Base-by-base conservation (phyloP, 805 yeast species). In the Clavispora asparagi region DNA sequence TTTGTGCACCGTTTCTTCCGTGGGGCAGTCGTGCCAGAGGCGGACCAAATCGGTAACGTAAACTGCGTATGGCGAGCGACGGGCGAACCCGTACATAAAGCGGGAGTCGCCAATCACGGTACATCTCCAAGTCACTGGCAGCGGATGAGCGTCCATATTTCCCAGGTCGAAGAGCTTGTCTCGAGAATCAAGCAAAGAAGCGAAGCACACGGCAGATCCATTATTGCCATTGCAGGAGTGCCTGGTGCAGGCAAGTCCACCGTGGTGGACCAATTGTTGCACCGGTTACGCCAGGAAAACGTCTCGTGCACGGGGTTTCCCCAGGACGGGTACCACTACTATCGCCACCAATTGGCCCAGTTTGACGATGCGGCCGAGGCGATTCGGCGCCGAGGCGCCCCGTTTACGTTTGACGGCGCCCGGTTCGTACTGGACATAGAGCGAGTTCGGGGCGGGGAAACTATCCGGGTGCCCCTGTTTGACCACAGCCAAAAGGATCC, bases 221-320 rank as follows among this genome's bases (percentile, higher is more conserved):
- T 84, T 14, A 68, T 89, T 9, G 67, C 85, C 0, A 57, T 89
- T 11, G 81, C 83, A 2, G 96, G 96, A 1, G 74, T 82, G 0
- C 96, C 96, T 2, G 96, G 96, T 6, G 80, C 91, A 0, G 96
- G 96, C 0, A 88, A 88, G 61, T 77, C 91, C 4, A 85, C 95
- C 0, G 57, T 82, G 31, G 82, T 91, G 1, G 58, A 59, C 33
- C 45, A 62, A 5, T 65, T 88, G 6, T 74, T 74, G 71, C 52
- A 45, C 53, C 23, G 47, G 55, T 51, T 71, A 30, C 58, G 50
- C 38, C 40, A 46, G 10, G 37, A 40, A 1, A 26, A 35, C 8
- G 44, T 59, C 31, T 43, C 50, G 14, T 45, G 68, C 8, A 52
- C 46, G 25, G 58, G 62, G 11, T 50, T 71, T 25, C 69, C 74